Evolutionary conservation across 2,329 filamentous ascomycete species (phyloP).

Genomic region (Colletotrichum magnum): DNA sequence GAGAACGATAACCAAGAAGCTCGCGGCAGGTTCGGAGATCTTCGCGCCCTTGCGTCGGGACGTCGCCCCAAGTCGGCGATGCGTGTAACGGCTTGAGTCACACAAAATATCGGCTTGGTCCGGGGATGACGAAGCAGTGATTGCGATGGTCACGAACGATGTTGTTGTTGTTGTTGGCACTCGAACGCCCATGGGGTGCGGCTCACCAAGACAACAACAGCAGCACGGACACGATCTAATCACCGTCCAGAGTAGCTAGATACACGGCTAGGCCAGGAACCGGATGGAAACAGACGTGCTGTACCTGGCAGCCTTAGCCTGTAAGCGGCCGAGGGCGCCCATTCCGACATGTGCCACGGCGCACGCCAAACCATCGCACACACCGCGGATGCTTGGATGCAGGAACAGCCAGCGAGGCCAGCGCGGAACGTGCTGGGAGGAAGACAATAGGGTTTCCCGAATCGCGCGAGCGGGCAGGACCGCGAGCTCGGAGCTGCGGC

Average conservation of each 20-base stretch:
- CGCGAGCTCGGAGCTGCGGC: no score
- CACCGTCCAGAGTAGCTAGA: no score
- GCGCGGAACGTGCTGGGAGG: constrained; percentile 6
- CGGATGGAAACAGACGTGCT: no score
- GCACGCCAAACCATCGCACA: constrained; percentile 3
- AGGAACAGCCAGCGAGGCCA: constrained; percentile 13
- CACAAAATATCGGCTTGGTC: constrained; percentile 16
- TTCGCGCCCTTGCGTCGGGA: constrained; percentile 17
- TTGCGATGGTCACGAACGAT: no score
- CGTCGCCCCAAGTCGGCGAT: constrained; percentile 27
- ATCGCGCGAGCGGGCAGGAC: background rate
- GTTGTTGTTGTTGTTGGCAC: background rate
- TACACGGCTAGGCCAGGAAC: no score
- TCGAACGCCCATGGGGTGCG: background rate
- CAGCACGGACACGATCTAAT: no score
- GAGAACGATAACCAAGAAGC: constrained; percentile 21
- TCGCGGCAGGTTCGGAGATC: constrained; percentile 32
- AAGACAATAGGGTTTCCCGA: background rate
- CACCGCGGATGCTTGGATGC: constrained; percentile 9
- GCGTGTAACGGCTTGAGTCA: constrained; percentile 22
- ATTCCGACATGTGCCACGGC: constrained; percentile 29
- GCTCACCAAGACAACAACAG: constrained; percentile 17
- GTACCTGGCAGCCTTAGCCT: background rate
- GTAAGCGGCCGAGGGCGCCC: constrained; percentile 17
- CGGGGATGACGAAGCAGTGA: constrained; percentile 10